These are phyloP conservation scores for Kalanchoe fedtschenkoi DNA, from an alignment of 164 flowering plant genomes.

Conservation along the genomic window DNA sequence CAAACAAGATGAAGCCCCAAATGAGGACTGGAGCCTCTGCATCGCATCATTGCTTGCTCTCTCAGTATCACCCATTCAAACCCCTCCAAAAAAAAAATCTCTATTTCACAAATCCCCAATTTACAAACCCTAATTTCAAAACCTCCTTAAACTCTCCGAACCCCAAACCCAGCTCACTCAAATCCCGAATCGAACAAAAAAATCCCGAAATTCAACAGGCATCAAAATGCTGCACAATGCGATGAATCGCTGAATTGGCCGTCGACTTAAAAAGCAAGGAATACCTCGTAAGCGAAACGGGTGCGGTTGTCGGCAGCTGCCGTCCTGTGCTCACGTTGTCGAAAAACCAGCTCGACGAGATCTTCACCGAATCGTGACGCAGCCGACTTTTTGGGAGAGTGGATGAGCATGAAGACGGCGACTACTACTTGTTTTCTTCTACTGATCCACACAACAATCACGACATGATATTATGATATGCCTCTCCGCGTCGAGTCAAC, in stretches of 20 bases:
- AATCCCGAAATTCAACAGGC: not conserved
- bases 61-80: constrained; percentile 48
- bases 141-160: not conserved
- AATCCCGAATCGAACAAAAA: not conserved
- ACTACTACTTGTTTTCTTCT: constrained; percentile 9
- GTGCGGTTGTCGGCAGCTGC: no score
- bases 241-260: not conserved
- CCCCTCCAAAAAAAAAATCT: not conserved
- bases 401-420: constrained; percentile 9
- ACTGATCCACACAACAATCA: constrained; percentile 9
- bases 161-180: not conserved
- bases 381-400: constrained; percentile 4
- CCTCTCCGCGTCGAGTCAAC: constrained; percentile 39
- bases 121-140: constrained; percentile 4
- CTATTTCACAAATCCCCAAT: not conserved
- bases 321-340: not conserved
- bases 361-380: constrained; percentile 3
- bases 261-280: not conserved
- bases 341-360: constrained; percentile 4
- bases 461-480: constrained; percentile 36
- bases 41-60: constrained; percentile 31
- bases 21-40: constrained; percentile 56
- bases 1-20: constrained; percentile 31
- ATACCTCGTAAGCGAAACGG: no score
- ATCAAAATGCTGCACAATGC: not conserved